Evolutionary conservation across 2,329 filamentous ascomycete genomes (phyloP), one percentile per base, ranked within the genome.

Genomic region (Ophiostoma novo-ulmi): DNA sequence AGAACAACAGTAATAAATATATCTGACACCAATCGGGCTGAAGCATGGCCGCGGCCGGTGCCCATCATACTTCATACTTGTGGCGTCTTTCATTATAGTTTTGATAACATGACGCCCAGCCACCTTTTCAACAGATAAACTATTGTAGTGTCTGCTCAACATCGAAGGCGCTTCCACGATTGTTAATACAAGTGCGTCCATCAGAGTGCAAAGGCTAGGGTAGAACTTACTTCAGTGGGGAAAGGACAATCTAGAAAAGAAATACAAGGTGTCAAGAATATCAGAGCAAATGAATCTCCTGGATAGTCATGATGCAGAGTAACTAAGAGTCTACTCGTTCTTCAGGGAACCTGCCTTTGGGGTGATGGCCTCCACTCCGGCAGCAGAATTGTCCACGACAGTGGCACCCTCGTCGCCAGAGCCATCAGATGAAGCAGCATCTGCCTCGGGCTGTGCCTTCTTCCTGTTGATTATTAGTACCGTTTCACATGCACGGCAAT

Each of bases 391-490:
- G 73, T 87, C 84, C 67, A 84, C 81, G 72, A 87, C 82, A n/a
- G 85, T 86, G 71, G 83, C 81, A 72, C 82, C 83, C 75, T 87
- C 85, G 73, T 85, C 84, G 71, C 80, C 83, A 58, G 81, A 80
- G 67, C 78, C 79, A 72, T 81, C 79, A 66, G 83, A 85, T 70
- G 82, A 78, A 66, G 79, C 78, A 70, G 81, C 77, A 67, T 79
- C 77, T 70, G 78, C 77, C 70, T 79, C 80, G 72, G 81, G 78
- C 71, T 77, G 78, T 74, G 78, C 81, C 76, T 80, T 79, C 76
- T 80, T 83, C 74, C 48, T 73, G 39, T 10, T n/a, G n/a, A 10
- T 6, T n/a, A 67, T 73, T 39, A 73, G 69, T 39, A 20, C 6
- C 13, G 4, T 26, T 2, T 5, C 13, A 38, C 7, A 58, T 58